Evolutionary conservation across 2,329 filamentous ascomycete genomes (phyloP), one percentile per base, ranked within the genome.

Genomic region (Akanthomyces lecanii): DNA sequence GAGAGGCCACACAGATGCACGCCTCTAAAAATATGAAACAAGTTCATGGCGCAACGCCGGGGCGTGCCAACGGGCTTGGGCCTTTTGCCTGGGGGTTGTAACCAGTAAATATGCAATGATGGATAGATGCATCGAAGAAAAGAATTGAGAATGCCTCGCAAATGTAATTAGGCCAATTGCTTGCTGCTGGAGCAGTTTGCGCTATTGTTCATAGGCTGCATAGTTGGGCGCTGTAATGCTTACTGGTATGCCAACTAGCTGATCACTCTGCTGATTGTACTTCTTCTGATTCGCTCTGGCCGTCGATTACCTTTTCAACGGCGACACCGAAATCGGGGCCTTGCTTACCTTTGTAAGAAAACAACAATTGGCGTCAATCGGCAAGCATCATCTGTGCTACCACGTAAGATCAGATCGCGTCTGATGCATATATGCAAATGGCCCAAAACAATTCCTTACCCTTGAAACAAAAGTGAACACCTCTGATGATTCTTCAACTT

Each of bases 121-220:
- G 47, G 57, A 51, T 44, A 60, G 21, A 30, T 60, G 57, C 55
- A 58, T 58, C 30, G 16, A 18, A 12, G 21, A n/a, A 44, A 14
- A 42, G 21, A 5, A 5, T 5, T 28, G 38, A 16, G 11, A 42
- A 10, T 18, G 38, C 5, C 38, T 30, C 8, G 5, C 21, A 28
- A 12, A 55, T 55, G 52, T 55, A 55, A 44, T 55, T 44, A 44
- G 8, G 18, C 45, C 7, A 47, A 25, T 16, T 16, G 4, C 38
- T 14, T 40, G 14, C 45, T 25, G 28, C 23, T 48, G 5, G 12
- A 40, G 14, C 38, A 40, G 38, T 16, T 4, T 40, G 38, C 38
- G 38, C 38, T 16, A 40, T 16, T 40, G 45, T 48, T 25, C 7
- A 5, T 28, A 11, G 45, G 23, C 21, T 10, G 18, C 25, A 2